A percentile compares a stretch with the other conserved stretches of the same genome.
phyloP scores from a whole-genome alignment of 2,329 filamentous ascomycete genomes.

The Parascedosporium putredinis region DNA sequence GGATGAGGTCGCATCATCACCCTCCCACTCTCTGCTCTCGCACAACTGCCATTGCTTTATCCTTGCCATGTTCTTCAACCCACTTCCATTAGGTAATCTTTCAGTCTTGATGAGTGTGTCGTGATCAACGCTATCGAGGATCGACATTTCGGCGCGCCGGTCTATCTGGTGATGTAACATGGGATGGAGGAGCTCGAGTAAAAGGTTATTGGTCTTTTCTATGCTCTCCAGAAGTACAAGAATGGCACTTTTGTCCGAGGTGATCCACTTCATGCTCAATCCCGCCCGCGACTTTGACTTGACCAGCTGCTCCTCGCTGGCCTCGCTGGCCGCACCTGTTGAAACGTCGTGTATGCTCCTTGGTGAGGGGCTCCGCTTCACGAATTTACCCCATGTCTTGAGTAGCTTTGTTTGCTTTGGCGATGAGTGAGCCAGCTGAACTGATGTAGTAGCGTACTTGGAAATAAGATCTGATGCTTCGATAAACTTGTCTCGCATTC shows the following conservation, averaged over 20 bases:
- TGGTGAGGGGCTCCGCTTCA: neutral
- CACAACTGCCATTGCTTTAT: neutral
- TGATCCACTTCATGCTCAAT: neutral
- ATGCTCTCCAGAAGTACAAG: neutral
- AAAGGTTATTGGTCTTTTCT: neutral
- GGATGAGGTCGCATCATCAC: neutral
- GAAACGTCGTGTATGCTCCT: neutral
- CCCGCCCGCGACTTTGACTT: neutral
- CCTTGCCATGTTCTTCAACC: neutral
- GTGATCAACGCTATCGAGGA: neutral
- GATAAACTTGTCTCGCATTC: neutral
- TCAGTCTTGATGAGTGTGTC: neutral
- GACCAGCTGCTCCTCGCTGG: neutral
- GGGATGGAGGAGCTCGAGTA: neutral
- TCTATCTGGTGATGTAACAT: neutral
- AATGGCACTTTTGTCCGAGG: neutral
- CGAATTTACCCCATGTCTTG: neutral
- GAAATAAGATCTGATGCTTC: neutral
- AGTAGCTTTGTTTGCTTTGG: neutral
- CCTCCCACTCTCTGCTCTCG: neutral
- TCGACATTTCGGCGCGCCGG: neutral
- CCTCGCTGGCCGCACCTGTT: no score
- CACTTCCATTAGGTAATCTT: neutral
- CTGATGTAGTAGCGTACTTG: neutral
- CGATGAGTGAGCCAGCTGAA: neutral